Conservation (phyloP, 2,329 filamentous ascomycete genomes). For the Pyrenochaeta sp. region DNA sequence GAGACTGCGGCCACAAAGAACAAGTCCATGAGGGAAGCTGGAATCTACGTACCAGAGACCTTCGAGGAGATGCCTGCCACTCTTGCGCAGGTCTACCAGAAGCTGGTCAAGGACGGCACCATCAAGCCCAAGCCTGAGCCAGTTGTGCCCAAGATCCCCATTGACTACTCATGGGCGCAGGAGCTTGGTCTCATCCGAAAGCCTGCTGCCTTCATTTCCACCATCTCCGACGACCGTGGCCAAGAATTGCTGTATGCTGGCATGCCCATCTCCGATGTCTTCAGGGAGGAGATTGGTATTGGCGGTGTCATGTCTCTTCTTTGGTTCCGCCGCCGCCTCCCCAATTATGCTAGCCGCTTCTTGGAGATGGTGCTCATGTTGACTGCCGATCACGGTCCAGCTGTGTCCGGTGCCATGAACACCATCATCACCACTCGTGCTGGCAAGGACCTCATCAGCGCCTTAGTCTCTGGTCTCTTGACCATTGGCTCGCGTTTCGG, state of each 20-base stretch:
- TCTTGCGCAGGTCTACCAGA: slow-evolving; percentile 84
- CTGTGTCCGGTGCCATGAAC: slow-evolving; percentile 99
- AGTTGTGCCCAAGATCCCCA: slow-evolving; percentile 96
- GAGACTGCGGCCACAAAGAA: slow-evolving; percentile 98
- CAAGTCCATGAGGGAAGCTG: slow-evolving; percentile 93
- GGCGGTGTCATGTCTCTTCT: slow-evolving; percentile 99
- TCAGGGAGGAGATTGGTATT: slow-evolving; percentile 98
- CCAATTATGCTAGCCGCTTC: slow-evolving; percentile 97
- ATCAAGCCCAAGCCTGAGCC: slow-evolving; percentile 90
- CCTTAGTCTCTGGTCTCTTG: slow-evolving; percentile 93
- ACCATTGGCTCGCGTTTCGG: slow-evolving; percentile 98
- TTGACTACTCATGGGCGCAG: slow-evolving; percentile 99
- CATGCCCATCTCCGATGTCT: slow-evolving; percentile 99
- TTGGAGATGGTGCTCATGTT: slow-evolving; percentile 99
- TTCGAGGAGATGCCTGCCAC: slow-evolving; percentile 91
- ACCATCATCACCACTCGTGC: slow-evolving; percentile 99
- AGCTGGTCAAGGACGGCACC: slow-evolving; percentile 82
- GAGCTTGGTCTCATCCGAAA: slow-evolving; percentile 99
- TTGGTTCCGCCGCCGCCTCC: slow-evolving; percentile 98
- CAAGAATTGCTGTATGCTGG: slow-evolving; percentile 98
- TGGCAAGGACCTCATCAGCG: slow-evolving; percentile 96
- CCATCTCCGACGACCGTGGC: slow-evolving; percentile 99
- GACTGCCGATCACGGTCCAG: slow-evolving; percentile 97
- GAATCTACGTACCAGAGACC: slow-evolving; percentile 92
- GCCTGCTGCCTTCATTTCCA: slow-evolving; percentile 99